These are phyloP conservation scores for Rhodotorula taiwanensis DNA, from an alignment of 768 basidiomycete genomes.

Conservation along the genomic window DNA sequence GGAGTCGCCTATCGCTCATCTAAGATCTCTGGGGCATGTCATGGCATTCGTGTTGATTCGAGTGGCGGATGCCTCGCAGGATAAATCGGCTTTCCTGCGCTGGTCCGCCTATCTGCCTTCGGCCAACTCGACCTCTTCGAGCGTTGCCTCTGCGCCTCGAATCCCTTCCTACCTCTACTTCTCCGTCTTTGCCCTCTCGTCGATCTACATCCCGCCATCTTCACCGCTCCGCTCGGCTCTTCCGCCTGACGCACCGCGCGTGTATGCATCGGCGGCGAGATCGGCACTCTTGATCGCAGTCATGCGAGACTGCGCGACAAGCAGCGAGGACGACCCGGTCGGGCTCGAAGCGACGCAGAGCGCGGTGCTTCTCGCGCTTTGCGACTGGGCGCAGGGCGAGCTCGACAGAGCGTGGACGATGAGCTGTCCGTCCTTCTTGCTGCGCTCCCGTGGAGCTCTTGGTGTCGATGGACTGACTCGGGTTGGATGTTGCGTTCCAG, in stretches of 20 bases:
- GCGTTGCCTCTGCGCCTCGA: not conserved
- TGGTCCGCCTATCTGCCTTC: constrained; percentile 32
- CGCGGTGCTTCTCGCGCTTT: not conserved
- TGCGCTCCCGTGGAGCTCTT: not conserved
- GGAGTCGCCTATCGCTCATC: not conserved
- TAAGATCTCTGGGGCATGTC: not conserved
- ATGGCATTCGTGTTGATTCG: too few species aligned
- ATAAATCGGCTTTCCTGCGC: constrained; percentile 30
- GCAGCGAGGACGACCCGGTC: too few species aligned
- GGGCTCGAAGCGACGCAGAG: constrained; percentile 20
- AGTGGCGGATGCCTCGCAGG: not conserved
- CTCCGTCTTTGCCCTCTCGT: constrained; percentile 27
- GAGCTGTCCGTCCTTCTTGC: constrained; percentile 12
- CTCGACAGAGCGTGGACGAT: constrained; percentile 21
- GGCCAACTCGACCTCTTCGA: not conserved
- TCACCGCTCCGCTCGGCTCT: not conserved
- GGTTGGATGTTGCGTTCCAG: too few species aligned
- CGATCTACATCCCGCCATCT: constrained; percentile 12
- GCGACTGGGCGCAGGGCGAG: constrained; percentile 27
- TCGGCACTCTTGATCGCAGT: constrained; percentile 13
- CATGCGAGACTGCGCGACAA: not conserved
- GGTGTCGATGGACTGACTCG: too few species aligned
- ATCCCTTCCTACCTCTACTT: constrained; percentile 23
- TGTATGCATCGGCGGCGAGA: constrained; percentile 18
- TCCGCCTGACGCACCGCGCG: not conserved